Evolutionary conservation across 495 filamentous ascomycete species (phyloP), one percentile per base, ranked within the genome.

Genomic region (Collariella sp.): DNA sequence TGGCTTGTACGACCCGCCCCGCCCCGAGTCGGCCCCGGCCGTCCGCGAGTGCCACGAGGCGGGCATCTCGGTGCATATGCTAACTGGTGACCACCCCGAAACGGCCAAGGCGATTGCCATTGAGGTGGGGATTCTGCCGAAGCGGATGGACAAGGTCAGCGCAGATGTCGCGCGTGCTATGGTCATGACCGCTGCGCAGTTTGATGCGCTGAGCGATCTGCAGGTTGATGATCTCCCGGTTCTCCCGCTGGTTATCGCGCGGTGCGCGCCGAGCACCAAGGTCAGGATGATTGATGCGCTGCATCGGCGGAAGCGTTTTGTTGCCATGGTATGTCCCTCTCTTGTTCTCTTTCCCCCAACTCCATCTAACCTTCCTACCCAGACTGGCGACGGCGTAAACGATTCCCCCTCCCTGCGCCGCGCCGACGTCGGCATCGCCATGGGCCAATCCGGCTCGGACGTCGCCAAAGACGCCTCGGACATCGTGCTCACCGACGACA

Each of bases 391-490:
- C 60, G 88, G 88, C 15, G 88, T 94, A 33, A 94, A 94, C 58
- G 88, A 94, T 56, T 84, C 85, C 0, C 88, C 88, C 0, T 85
- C 85, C 3, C 72, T 94, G 11, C 82, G 83, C 35, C 76, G 80
- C 44, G 85, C 88, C 3, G 88, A 93, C 58, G 86, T 91, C 3
- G 88, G 88, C 18, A 93, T 93, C 50, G 88, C 87, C 26, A 91
- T 91, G 86, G 87, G 87, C 10, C 77, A 84, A 48, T 77, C 85
- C 42, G 90, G 89, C 2, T 89, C 85, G 16, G 90, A 95, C 58
- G 89, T 95, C 2, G 90, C 89, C 16, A 94, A 90, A 62, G 86
- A 86, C 26, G 88, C 88, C 0, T 82, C 86, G 0, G 88, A 91
- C 61, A 89, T 94, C 62, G 87, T 94, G 2, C 70, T 94, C 4